These are phyloP conservation scores for Rickenella mellea DNA, from an alignment of 768 basidiomycete species.

Conservation along the genomic window DNA sequence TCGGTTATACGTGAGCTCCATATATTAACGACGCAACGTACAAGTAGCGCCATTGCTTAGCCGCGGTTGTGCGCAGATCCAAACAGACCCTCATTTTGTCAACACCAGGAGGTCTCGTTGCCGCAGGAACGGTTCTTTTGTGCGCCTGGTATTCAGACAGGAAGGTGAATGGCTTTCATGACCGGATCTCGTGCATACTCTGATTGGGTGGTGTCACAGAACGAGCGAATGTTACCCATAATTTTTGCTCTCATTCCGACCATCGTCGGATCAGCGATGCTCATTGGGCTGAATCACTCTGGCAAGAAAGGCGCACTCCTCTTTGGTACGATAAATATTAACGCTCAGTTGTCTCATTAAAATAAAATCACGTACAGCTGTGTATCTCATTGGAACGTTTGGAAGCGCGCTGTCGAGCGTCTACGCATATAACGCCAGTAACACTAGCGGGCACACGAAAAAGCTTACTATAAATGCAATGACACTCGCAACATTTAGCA, in stretches of 20 bases:
- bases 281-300: slow-evolving; percentile 43
- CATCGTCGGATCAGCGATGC: slow-evolving; percentile 43
- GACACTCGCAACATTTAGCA: slow-evolving; percentile 43
- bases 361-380: slow-evolving; percentile 21
- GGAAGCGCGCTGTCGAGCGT: slow-evolving; percentile 49
- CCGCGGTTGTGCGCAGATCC: slow-evolving; percentile 25
- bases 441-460: slow-evolving; percentile 58
- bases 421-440: slow-evolving; percentile 57
- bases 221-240: slow-evolving; percentile 53
- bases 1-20: slow-evolving; percentile 55
- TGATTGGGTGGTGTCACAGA: slow-evolving; percentile 17
- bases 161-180: slow-evolving; percentile 27
- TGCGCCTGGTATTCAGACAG: slow-evolving; percentile 62
- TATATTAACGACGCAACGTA: too few relatives aligned
- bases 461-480: slow-evolving; percentile 58
- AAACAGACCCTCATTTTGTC: slow-evolving; percentile 51
- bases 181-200: neutral
- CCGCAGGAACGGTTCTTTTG: slow-evolving; percentile 34
- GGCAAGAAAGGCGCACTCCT: slow-evolving; percentile 41
- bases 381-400: slow-evolving; percentile 44
- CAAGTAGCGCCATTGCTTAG: neutral
- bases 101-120: slow-evolving; percentile 46
- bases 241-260: slow-evolving; percentile 48
- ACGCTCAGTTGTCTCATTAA: neutral
- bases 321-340: slow-evolving; percentile 32